Percentiles rank a stretch among this genome's conserved stretches.
These are phyloP conservation scores for Hanseniaspora occidentalis DNA, from an alignment of 805 yeast species.

Conservation along the genomic window DNA sequence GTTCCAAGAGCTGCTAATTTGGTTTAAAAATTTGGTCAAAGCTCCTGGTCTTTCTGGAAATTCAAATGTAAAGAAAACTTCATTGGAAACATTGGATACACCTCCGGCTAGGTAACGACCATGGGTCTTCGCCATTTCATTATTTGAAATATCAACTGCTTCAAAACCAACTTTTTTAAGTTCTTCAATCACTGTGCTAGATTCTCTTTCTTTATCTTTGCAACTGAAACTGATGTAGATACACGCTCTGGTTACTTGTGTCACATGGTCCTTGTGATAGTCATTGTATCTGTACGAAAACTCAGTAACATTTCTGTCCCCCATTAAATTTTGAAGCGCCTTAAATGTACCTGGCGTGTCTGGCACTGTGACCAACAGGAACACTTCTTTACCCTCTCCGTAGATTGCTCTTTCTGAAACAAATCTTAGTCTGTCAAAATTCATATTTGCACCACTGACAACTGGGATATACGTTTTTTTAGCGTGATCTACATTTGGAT, in stretches of 20 bases:
- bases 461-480: constrained; percentile 68
- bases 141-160: constrained; percentile 77
- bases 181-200: constrained; percentile 45
- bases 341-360: constrained; percentile 87
- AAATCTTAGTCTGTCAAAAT: constrained; percentile 89
- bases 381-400: constrained; percentile 97
- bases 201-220: constrained; percentile 60
- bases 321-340: constrained; percentile 59
- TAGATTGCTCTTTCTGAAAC: constrained; percentile 94
- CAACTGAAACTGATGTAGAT: constrained; percentile 86
- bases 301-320: constrained; percentile 88
- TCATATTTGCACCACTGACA: constrained; percentile 95
- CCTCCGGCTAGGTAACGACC: constrained; percentile 97
- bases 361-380: constrained; percentile 80
- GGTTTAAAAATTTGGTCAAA: constrained; percentile 60
- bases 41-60: constrained; percentile 99
- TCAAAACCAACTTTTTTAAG: constrained; percentile 53
- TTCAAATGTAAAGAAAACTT: constrained; percentile 71
- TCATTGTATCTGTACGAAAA: constrained; percentile 73
- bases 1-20: constrained; percentile 74
- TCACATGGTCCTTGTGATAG: constrained; percentile 24
- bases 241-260: constrained; percentile 43
- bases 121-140: constrained; percentile 91
- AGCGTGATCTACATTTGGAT: constrained; percentile 62
- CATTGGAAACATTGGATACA: constrained; percentile 57